Conservation (phyloP, 352 stramenopile species). For the Pythium pyrilobum region DNA sequence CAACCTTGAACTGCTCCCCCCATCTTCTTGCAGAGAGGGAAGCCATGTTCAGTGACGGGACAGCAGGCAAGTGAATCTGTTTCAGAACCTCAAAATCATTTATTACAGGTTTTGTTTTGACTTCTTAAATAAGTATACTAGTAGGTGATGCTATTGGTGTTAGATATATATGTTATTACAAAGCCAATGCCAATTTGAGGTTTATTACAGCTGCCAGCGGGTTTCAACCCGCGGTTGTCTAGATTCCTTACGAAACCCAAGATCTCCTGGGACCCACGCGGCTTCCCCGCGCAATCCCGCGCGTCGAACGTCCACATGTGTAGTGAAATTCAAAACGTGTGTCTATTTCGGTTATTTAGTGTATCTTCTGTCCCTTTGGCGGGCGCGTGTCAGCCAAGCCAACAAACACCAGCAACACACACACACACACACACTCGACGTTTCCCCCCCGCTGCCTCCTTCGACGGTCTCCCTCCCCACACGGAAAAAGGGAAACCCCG, state of each 20-base stretch:
- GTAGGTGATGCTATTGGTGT: not conserved
- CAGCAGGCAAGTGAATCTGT: not conserved
- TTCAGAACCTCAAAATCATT: slow-evolving; percentile 7
- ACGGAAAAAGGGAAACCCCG: too few species aligned
- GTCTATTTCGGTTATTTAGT: slow-evolving; percentile 3
- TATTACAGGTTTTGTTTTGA: not conserved
- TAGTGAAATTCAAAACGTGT: slow-evolving; percentile 2
- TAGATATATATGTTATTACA: not conserved
- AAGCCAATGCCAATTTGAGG: not conserved
- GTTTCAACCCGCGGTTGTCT: not conserved
- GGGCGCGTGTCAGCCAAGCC: not conserved
- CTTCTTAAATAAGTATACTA: not conserved
- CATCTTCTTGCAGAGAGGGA: slow-evolving; percentile 5
- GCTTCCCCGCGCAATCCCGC: not conserved
- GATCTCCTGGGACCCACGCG: not conserved
- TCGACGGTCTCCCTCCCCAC: not conserved
- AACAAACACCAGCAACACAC: not conserved
- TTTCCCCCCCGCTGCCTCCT: not conserved
- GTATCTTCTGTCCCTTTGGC: not conserved
- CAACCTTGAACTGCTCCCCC: not conserved
- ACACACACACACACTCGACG: not conserved
- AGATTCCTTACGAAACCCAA: slow-evolving; percentile 1
- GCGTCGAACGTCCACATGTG: not conserved
- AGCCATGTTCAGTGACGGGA: slow-evolving; percentile 20
- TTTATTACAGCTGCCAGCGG: not conserved